A percentile compares a stretch with the other conserved stretches of the same genome.
phyloP scores from a whole-genome alignment of 108 stramenopile species.

The Poteriospumella lacustris region DNA sequence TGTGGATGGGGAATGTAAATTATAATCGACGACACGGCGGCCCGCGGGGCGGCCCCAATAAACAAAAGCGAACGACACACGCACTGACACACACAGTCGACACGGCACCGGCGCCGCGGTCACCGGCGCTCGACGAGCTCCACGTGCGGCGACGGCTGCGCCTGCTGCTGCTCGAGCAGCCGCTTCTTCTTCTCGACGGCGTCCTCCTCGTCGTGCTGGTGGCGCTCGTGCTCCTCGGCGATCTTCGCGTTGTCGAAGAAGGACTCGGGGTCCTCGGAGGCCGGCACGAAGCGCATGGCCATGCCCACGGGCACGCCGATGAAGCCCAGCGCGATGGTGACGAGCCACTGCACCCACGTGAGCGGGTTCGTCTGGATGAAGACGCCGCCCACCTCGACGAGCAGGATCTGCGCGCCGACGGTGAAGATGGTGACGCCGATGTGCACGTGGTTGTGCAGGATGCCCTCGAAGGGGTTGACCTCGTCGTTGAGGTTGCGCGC shows the following conservation, averaged over 20 bases:
- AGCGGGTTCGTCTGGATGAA: slow-evolving; percentile 29
- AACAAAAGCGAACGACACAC: no score
- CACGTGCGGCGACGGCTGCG: no score
- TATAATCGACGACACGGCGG: no score
- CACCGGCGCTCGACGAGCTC: no score
- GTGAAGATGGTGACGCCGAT: neutral
- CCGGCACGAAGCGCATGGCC: neutral
- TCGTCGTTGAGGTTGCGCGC: slow-evolving; percentile 29
- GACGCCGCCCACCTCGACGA: slow-evolving; percentile 30
- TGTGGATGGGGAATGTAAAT: no score
- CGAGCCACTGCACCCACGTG: slow-evolving; percentile 23
- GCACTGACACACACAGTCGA: no score
- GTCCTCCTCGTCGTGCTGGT: neutral
- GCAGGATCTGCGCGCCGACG: slow-evolving; percentile 9
- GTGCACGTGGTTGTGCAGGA: neutral
- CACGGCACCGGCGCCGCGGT: no score
- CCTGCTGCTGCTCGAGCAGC: no score
- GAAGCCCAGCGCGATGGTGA: slow-evolving; percentile 18
- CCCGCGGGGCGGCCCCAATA: no score
- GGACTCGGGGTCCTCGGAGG: slow-evolving; percentile 18
- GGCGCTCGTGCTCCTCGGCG: neutral
- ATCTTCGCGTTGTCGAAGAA: slow-evolving; percentile 23
- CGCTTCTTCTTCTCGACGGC: no score
- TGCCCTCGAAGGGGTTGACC: slow-evolving; percentile 9
- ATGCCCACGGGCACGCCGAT: slow-evolving; percentile 25